Base-by-base conservation (phyloP, 1,284 basidiomycete genomes). In the Ceratobasidium sp. region DNA sequence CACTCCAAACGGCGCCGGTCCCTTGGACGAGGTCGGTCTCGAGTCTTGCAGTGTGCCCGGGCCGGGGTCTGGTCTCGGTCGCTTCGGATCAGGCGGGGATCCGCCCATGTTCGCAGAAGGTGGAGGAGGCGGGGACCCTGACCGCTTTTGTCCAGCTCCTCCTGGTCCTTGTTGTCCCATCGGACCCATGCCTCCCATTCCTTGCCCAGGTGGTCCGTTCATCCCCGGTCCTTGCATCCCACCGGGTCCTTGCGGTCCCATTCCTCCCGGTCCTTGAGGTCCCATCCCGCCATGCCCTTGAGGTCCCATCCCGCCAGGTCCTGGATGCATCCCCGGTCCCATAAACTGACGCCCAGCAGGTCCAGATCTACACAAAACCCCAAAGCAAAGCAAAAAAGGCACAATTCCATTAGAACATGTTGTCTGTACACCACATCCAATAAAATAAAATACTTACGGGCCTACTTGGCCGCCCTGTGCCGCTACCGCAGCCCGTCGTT, bases 11-110 rank as follows among this genome's bases (percentile, higher is more conserved):
- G 52, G 50, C 65, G 46, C 45, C 26, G 10, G 1, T 8, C 60
- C 60, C 41, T 69, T 69, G 65, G 65, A 69, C 65, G 65, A 69
- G 10, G 52, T 3, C 16, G 65, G 65, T 26, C 65, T 69, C 65
- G 65, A 69, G 18, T 69, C 65, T 1, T 36, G 52, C 41, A 69
- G 41, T 10, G 53, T 16, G 8, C 18, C 65, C 0, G 65, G 65
- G 1, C 65, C 65, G 2, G 53, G 50, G 30, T 69, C 65, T 50
- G 53, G 65, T 48, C 65, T 23, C 28, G 52, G 53, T 1, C 65
- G 34, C 53, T 69, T 69, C 21, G 65, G 21, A 48, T 69, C 65
- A 30, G 65, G 65, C 18, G 65, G 65, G 4, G 65, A 69, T 1
- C 43, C 43, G 2, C 52, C 41, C 53, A 58, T 23, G 39, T 55